Evolutionary conservation across 768 basidiomycete genomes (phyloP).

Genomic region (Termitomyces sp.): DNA sequence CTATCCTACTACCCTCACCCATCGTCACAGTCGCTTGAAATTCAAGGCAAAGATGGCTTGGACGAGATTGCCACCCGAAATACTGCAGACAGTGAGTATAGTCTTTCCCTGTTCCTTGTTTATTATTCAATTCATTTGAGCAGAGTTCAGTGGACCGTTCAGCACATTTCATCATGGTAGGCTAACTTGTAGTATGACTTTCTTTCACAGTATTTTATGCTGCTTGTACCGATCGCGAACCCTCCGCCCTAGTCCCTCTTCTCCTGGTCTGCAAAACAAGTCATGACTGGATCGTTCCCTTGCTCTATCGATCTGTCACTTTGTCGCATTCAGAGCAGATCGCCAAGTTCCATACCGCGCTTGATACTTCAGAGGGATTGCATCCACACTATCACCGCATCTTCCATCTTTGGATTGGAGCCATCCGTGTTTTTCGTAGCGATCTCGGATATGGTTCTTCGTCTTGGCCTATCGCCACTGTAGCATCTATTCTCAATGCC

Average conservation of each 20-base stretch:
- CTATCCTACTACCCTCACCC: too few relatives aligned
- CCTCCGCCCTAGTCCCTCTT: slow-evolving; percentile 4
- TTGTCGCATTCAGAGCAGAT: slow-evolving; percentile 22
- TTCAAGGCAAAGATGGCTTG: neutral
- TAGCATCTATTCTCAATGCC: slow-evolving; percentile 30
- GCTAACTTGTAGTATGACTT: neutral
- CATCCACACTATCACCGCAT: slow-evolving; percentile 22
- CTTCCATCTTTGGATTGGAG: slow-evolving; percentile 32
- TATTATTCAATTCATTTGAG: neutral
- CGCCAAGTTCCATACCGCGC: slow-evolving; percentile 19
- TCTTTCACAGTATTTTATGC: slow-evolving; percentile 18
- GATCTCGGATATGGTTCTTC: slow-evolving; percentile 30
- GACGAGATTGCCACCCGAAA: slow-evolving; percentile 9
- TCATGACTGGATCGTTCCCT: slow-evolving; percentile 20
- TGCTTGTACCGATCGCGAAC: slow-evolving; percentile 18
- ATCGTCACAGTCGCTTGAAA: too few relatives aligned
- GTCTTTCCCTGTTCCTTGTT: neutral
- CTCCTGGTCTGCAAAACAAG: slow-evolving; percentile 11
- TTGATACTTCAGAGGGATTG: slow-evolving; percentile 20
- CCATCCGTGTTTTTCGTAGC: slow-evolving; percentile 12
- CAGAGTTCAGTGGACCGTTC: neutral
- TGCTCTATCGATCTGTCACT: slow-evolving; percentile 25
- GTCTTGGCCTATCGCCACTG: slow-evolving; percentile 30
- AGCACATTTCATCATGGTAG: neutral
- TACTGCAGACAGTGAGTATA: slow-evolving; percentile 9